A percentile compares a stretch with the other conserved stretches of the same genome.
Conservation (phyloP, 768 basidiomycete genomes). For the Tephrocybe sp. region DNA sequence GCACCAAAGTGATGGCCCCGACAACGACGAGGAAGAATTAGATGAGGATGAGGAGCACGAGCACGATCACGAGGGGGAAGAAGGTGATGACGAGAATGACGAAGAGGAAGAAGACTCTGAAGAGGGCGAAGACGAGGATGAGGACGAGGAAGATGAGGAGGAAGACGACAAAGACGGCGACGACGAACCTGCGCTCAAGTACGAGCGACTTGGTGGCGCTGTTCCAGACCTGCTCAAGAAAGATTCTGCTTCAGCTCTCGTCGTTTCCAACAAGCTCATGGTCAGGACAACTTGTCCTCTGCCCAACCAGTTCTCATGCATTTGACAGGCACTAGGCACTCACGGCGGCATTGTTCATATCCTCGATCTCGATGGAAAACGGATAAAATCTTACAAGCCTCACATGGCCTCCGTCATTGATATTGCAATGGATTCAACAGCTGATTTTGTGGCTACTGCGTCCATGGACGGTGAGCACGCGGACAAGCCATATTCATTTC, state of each 20-base stretch:
- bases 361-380: slow-evolving; percentile 73
- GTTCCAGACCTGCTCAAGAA: slow-evolving; percentile 80
- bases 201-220: slow-evolving; percentile 74
- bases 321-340: slow-evolving; percentile 80
- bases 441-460: slow-evolving; percentile 89
- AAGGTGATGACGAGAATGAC: slow-evolving; percentile 21
- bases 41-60: slow-evolving; percentile 24
- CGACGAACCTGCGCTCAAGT: slow-evolving; percentile 91
- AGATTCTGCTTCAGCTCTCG: slow-evolving; percentile 85
- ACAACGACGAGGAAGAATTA: slow-evolving; percentile 24
- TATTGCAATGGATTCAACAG: slow-evolving; percentile 79
- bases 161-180: slow-evolving; percentile 75
- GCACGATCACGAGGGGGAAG: slow-evolving; percentile 25
- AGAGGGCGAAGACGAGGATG: slow-evolving; percentile 35
- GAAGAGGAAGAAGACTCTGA: slow-evolving; percentile 21
- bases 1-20: slow-evolving; percentile 22
- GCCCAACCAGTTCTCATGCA: slow-evolving; percentile 10
- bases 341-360: slow-evolving; percentile 93
- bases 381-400: slow-evolving; percentile 87
- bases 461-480: slow-evolving; percentile 84
- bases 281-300: slow-evolving; percentile 34
- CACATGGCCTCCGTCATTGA: slow-evolving; percentile 88
- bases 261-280: slow-evolving; percentile 71
- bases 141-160: slow-evolving; percentile 50
- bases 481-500: background rate